Percentiles rank a stretch among this genome's conserved stretches.
These are phyloP conservation scores for Sphaerulina musiva DNA, from an alignment of 2,329 filamentous ascomycete species.

Conservation along the genomic window DNA sequence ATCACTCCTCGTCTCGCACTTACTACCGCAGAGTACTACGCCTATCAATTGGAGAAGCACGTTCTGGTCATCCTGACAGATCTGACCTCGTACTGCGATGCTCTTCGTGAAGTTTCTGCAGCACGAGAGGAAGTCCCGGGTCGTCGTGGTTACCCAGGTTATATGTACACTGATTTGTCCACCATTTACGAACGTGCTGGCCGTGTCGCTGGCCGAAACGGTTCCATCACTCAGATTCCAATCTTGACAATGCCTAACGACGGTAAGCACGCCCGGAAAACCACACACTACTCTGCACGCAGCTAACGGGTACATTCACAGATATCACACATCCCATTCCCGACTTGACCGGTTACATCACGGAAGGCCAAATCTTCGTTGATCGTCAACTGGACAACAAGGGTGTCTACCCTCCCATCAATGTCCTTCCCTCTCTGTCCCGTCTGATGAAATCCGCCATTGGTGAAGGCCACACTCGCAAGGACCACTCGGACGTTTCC, in stretches of 20 bases:
- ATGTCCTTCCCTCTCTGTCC: constrained; percentile 93
- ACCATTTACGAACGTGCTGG: constrained; percentile 99
- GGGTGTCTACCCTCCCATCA: constrained; percentile 97
- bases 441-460: constrained; percentile 99
- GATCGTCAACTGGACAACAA: constrained; percentile 92
- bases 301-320: constrained; percentile 28
- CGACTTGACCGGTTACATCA: constrained; percentile 98
- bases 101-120: constrained; percentile 94
- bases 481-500: constrained; percentile 95
- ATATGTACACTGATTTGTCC: constrained; percentile 99
- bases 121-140: constrained; percentile 97
- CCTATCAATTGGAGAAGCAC: constrained; percentile 99
- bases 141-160: constrained; percentile 98
- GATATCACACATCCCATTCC: constrained; percentile 98
- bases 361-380: constrained; percentile 96
- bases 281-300: background rate
- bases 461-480: constrained; percentile 91
- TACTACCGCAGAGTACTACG: constrained; percentile 98
- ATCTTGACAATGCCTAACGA: constrained; percentile 99
- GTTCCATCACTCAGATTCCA: constrained; percentile 97
- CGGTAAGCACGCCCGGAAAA: constrained; percentile 42
- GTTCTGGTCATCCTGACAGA: constrained; percentile 97
- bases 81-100: constrained; percentile 96
- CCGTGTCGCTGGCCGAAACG: constrained; percentile 92
- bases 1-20: constrained; percentile 97